Evolutionary conservation across 306 rosid genomes (phyloP).

Genomic region (Comarum palustre): DNA sequence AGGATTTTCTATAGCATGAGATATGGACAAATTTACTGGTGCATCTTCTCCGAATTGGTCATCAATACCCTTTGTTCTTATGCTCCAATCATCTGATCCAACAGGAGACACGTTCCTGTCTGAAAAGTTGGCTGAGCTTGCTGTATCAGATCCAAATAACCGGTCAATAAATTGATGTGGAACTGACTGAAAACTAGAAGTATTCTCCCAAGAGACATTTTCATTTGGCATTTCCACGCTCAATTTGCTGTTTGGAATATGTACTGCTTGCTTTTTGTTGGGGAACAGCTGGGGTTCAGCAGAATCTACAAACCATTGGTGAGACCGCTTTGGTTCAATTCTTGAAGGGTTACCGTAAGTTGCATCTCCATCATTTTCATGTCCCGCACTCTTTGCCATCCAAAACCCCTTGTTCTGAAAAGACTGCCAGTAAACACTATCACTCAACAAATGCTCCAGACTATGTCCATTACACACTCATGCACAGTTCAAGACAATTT

Average conservation of each 20-base stretch:
- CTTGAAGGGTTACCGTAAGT: constrained; percentile 49
- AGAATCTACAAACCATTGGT: constrained; percentile 69
- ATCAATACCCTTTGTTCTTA: constrained; percentile 45
- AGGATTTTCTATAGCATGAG: constrained; percentile 57
- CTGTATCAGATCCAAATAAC: constrained; percentile 58
- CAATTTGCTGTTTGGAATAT: constrained; percentile 54
- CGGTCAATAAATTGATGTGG: constrained; percentile 54
- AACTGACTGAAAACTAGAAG: constrained; percentile 49
- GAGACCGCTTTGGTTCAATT: constrained; percentile 67
- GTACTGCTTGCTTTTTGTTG: constrained; percentile 68
- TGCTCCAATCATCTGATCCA: constrained; percentile 47
- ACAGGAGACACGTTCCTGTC: constrained; percentile 50
- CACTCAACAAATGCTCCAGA: constrained; percentile 2
- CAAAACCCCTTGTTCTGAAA: constrained; percentile 69
- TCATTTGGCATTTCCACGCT: constrained; percentile 51
- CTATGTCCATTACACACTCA: not conserved
- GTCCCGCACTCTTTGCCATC: constrained; percentile 57
- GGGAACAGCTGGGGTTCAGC: constrained; percentile 55
- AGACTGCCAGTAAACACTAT: constrained; percentile 31
- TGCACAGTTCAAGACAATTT: not conserved
- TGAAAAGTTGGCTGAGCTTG: constrained; percentile 41
- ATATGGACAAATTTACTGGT: constrained; percentile 56
- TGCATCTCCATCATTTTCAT: constrained; percentile 43
- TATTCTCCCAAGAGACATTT: constrained; percentile 60
- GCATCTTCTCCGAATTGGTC: constrained; percentile 50